phyloP scores from a whole-genome alignment of 306 rosid species.

The Glycine tomentella region DNA sequence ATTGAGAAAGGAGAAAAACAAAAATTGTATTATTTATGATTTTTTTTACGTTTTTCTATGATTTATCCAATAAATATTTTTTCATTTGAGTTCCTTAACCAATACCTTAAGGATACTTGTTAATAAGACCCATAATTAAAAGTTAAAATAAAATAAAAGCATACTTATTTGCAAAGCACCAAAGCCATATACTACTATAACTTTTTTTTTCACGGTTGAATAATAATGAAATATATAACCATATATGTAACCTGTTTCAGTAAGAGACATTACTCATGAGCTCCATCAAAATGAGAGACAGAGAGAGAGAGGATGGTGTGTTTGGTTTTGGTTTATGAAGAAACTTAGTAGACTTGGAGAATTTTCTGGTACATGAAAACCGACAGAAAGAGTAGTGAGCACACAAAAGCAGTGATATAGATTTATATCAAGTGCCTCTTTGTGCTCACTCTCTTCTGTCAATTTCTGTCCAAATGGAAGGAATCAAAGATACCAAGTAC shows the following conservation, averaged over 20 bases:
- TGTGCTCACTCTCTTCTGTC: slow-evolving; percentile 99
- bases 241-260: not conserved
- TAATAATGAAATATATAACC: not conserved
- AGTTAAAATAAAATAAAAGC: not conserved
- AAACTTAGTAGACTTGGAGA: slow-evolving; percentile 29
- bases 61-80: no score
- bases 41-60: no score
- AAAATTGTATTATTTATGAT: no score
- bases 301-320: slow-evolving; percentile 6
- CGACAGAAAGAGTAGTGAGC: slow-evolving; percentile 90
- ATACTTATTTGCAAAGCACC: not conserved
- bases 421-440: slow-evolving; percentile 66
- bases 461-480: slow-evolving; percentile 67
- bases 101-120: no score
- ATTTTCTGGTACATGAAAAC: slow-evolving; percentile 53
- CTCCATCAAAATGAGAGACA: not conserved
- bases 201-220: slow-evolving; percentile 27
- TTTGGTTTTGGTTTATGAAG: slow-evolving; percentile 21
- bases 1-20: no score
- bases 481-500: slow-evolving; percentile 11
- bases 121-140: no score
- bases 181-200: not conserved
- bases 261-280: not conserved
- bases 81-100: no score
- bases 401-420: slow-evolving; percentile 76